Evolutionary conservation across 164 flowering plant species (phyloP), one percentile per base, ranked within the genome.

Genomic region (Litsea cubeba): DNA sequence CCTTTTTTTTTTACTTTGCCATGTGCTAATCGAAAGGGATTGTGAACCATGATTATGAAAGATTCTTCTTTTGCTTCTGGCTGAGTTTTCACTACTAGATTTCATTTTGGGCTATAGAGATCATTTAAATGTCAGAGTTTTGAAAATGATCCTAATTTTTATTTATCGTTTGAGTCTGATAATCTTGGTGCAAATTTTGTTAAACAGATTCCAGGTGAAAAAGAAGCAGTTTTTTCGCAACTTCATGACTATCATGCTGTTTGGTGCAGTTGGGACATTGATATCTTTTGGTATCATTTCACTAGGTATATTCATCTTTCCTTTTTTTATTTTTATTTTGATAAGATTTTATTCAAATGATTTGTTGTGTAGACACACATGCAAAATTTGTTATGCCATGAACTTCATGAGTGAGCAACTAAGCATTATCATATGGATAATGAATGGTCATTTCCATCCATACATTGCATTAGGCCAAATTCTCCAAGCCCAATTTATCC

Each of bases 171-270:
- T 25, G 50, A 63, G 15, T 14, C 30, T 71, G 26, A 71, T 22
- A 46, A 30, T 65, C 23, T 73, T 20, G 11, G 8, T 50, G 17
- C n/a, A 57, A 22, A 73, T 49, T 65, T 65, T 62, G 63, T 20
- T 63, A 50, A 64, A 26, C 85, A 89, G 92, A 76, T 90, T 89
- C 81, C 91, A 88, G 81, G 91, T 91, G 62, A 89, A 91, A 79
- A 88, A 89, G 85, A 88, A 89, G 83, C 90, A 88, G 62, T 89
- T 91, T 83, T 89, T 91, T 69, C 90, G 88, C 78, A 91, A 91
- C 81, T 85, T 91, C 81, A 84, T 85, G 84, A 91, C 90, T 5
- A 91, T 91, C 72, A 83, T 81, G 83, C 81, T 89, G 68, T 89
- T 91, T 78, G 93, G 93, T 62, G 93, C 90, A 8, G 73, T 91